phyloP scores from a whole-genome alignment of 345 rosid genomes.

The Eucalyptus polybractea region DNA sequence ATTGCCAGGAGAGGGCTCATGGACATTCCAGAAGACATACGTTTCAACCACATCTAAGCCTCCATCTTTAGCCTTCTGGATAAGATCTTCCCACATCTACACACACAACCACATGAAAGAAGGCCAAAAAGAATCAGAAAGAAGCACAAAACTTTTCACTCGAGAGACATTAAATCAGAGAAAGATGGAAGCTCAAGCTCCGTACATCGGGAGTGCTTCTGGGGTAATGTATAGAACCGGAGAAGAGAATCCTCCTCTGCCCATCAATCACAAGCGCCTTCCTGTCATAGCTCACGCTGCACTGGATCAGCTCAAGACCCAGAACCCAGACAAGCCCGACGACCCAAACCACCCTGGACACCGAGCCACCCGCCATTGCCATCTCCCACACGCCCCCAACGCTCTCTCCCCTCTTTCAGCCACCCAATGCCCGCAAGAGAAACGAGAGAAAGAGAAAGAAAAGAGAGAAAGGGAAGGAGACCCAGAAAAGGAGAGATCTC shows the following conservation, averaged over 20 bases:
- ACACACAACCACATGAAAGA: neutral
- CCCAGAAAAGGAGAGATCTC: neutral
- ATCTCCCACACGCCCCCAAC: neutral
- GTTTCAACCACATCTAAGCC: constrained; percentile 95
- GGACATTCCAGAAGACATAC: constrained; percentile 98
- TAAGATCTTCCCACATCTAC: constrained; percentile 99
- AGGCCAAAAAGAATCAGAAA: neutral
- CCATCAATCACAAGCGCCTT: constrained; percentile 83
- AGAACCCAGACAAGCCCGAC: constrained; percentile 24
- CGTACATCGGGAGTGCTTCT: constrained; percentile 84
- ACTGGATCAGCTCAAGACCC: constrained; percentile 33
- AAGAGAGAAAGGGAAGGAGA: neutral
- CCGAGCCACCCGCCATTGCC: constrained; percentile 32
- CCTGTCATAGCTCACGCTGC: constrained; percentile 73
- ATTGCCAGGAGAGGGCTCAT: constrained; percentile 93
- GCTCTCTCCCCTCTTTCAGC: neutral
- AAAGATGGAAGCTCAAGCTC: neutral
- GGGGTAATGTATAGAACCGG: constrained; percentile 93
- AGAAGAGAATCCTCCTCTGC: constrained; percentile 78
- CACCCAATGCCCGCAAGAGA: neutral
- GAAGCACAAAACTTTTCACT: neutral
- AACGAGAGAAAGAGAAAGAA: neutral
- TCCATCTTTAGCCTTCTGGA: constrained; percentile 94
- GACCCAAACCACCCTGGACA: constrained; percentile 23
- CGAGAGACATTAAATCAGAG: neutral